Evolutionary conservation across 2,329 filamentous ascomycete species (phyloP), one percentile per base, ranked within the genome.

Genomic region (Aspergillus transmontanensis): DNA sequence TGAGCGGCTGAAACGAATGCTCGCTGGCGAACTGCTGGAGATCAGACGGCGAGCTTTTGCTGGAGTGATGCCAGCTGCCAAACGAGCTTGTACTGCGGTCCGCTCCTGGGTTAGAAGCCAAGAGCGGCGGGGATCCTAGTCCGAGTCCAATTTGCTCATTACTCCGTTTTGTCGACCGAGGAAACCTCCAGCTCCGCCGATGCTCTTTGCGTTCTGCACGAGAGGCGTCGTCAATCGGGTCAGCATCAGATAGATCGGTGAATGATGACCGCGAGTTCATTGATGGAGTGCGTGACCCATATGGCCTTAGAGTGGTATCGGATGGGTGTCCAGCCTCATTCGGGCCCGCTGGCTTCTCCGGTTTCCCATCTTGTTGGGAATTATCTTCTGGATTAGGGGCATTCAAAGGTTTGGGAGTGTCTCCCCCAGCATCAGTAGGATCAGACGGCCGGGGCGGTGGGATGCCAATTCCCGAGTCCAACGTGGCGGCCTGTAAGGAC

Each of bases 191-290:
- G 32, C 90, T 87, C 62, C 85, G 87, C 72, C 89, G 90, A 77
- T 89, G 91, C 59, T 91, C 88, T 69, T 86, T 89, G 59, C 90
- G 88, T 16, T 87, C 82, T 50, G 78, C 75, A 4, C 84, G 83
- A 41, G 75, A 70, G 23, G 76, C 71, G 39, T 93, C 90, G 32
- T 93, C 91, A 11, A 84, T 77, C 64, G 90, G 88, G 66, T 96
- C 93, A 34, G 89, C 75, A 73, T 97, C 93, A 0, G 93, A 96
- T 26, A 89, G 87, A 68, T 96, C 93, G 28, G 94, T 95, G 67
- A 88, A 83, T 3, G 86, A 88, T 0, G 86, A 86, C 53, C 85
- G 84, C 12, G 92, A 94, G 69, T 91, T 88, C 63, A 93, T 83
- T 0, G 93, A 96, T 3, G 89, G 87, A 0, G 91, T 87, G 0